Evolutionary conservation across 805 yeast species (phyloP), one percentile per base, ranked within the genome.

Genomic region (Starmerella apis): DNA sequence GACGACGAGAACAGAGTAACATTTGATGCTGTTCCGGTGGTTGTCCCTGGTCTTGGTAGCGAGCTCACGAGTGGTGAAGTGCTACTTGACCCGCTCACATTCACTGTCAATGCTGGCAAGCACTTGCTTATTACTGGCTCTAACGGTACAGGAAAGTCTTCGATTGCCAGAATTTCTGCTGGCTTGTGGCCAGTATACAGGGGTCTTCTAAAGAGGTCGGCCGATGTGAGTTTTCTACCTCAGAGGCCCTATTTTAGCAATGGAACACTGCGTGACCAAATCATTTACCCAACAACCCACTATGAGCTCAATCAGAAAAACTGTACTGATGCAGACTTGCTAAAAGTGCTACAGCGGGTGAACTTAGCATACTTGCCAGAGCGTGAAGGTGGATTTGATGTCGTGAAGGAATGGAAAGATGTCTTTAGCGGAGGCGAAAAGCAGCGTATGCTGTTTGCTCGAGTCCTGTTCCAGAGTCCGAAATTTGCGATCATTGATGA

Each of bases 361-460:
- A 82, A 83, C 53, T 71, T 88, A 53, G 94, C 82, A 28, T 87
- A 88, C 65, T 71, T 88, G 46, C 71, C 86, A 42, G 79, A 78
- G 49, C 75, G 96, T 63, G 77, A 68, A 49, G 69, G 67, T 18
- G 80, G 80, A 10, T 66, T 74, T 67, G 66, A 66, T 32, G 62
- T 71, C 4, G 58, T 66, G 10, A 74, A 81, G 52, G 86, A 80
- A 57, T 87, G 96, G 96, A 81, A 81, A 61, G 94, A 83, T 63
- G 82, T 87, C n/a, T 74, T 87, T 56, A 82, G 92, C 66, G 96
- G 96, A n/a, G 96, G 96, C 50, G 96, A 87, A 65, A 81, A 86
- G 67, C 96, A 87, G 70, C 78, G 95, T 62, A 75, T 87, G 64
- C 79, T 86, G 65, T 83, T 87, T 69, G 95, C 96, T 0, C 74